Percentiles rank a stretch among this genome's conserved stretches.
Evolutionary conservation across 805 yeast genomes (phyloP).

Genomic region (Candida alai): DNA sequence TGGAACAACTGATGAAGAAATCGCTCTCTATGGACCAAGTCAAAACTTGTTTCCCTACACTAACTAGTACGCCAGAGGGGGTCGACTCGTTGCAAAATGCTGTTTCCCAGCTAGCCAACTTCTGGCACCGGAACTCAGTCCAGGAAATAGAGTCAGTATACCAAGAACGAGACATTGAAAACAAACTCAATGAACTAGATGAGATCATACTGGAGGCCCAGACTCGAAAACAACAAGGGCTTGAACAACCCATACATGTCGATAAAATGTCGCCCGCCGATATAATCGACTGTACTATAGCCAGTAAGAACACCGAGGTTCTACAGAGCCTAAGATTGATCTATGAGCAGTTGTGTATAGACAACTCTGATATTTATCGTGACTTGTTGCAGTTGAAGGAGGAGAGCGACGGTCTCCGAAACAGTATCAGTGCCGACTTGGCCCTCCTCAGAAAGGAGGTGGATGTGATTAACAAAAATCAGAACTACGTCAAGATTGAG

Average conservation of each 20-base stretch:
- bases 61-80: slow-evolving; percentile 46
- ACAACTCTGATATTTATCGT: slow-evolving; percentile 26
- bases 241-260: slow-evolving; percentile 19
- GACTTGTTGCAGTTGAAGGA: slow-evolving; percentile 20
- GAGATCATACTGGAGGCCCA: slow-evolving; percentile 43
- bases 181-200: slow-evolving; percentile 45
- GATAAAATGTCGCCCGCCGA: slow-evolving; percentile 29
- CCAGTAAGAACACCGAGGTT: slow-evolving; percentile 17
- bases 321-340: slow-evolving; percentile 30
- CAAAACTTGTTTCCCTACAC: slow-evolving; percentile 50
- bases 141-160: slow-evolving; percentile 55
- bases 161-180: slow-evolving; percentile 43
- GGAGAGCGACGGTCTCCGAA: slow-evolving; percentile 3
- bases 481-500: too few species aligned
- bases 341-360: slow-evolving; percentile 32
- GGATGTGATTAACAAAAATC: too few species aligned
- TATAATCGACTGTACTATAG: slow-evolving; percentile 29
- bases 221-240: slow-evolving; percentile 17
- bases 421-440: too few species aligned
- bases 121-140: slow-evolving; percentile 47
- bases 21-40: slow-evolving; percentile 50
- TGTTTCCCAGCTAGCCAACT: slow-evolving; percentile 47
- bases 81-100: slow-evolving; percentile 43
- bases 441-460: too few species aligned
- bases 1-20: slow-evolving; percentile 48